phyloP scores from a whole-genome alignment of 2,329 filamentous ascomycete species.

The Aurifilum marmelostoma region DNA sequence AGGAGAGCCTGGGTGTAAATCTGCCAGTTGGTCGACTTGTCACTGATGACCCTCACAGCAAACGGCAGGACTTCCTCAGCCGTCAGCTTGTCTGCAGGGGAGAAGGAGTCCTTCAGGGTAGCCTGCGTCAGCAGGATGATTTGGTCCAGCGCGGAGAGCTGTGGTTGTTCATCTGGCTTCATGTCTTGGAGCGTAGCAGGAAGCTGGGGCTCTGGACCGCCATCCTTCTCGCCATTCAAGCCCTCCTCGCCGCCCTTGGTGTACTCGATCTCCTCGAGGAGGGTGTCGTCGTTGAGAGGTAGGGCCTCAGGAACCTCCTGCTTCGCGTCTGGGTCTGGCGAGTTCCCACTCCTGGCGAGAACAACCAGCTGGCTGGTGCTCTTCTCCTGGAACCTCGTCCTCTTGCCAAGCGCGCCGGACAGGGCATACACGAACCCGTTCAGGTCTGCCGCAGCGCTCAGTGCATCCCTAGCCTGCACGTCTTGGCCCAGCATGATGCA shows the following conservation, averaged over 20 bases:
- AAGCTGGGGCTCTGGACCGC: conserved; percentile 44
- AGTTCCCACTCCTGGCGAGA: conserved; percentile 72
- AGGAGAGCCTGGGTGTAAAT: conserved; percentile 93
- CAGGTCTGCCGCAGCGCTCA: conserved; percentile 67
- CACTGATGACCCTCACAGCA: conserved; percentile 82
- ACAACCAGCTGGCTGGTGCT: conserved; percentile 89
- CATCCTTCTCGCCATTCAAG: conserved; percentile 39
- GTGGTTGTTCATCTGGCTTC: conserved; percentile 79
- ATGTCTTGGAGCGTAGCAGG: conserved; percentile 65
- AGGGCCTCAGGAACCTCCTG: conserved; percentile 65
- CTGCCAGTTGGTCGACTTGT: conserved; percentile 95
- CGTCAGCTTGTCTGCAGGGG: conserved; percentile 81
- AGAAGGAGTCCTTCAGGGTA: conserved; percentile 85
- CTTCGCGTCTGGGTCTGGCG: conserved; percentile 31
- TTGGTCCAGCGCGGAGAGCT: conserved; percentile 81
- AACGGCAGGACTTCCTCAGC: conserved; percentile 94
- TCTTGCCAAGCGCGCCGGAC: conserved; percentile 84
- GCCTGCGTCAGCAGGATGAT: conserved; percentile 86
- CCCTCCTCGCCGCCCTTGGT: conserved; percentile 54
- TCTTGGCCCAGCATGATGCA: conserved; percentile 85
- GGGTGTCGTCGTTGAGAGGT: conserved; percentile 86
- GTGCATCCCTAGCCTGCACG: conserved; percentile 69
- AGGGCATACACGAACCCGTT: conserved; percentile 80
- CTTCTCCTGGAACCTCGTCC: conserved; percentile 78
- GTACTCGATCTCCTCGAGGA: conserved; percentile 87